Evolutionary conservation across 345 rosid species (phyloP).

Genomic region (Pugionium dolabratum): DNA sequence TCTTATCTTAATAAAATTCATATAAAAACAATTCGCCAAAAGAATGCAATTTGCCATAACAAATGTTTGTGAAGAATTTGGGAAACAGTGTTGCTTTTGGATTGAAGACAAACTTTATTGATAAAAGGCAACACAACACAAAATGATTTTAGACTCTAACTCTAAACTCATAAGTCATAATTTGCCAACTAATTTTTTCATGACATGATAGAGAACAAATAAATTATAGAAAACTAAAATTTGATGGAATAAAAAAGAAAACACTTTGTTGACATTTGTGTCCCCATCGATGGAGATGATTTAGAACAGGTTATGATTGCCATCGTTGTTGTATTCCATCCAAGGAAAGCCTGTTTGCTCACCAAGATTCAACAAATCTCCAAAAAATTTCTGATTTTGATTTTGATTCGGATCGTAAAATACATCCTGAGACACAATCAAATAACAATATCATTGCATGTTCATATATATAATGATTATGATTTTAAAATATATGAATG

Average conservation of each 20-base stretch:
- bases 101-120: not conserved
- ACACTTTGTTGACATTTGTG: not conserved
- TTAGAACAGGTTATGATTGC: not conserved
- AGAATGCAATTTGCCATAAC: not conserved
- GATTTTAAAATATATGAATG: not conserved
- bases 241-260: not conserved
- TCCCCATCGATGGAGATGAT: not conserved
- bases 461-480: not conserved
- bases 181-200: not conserved
- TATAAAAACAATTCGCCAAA: too few species aligned
- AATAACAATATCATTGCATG: not conserved
- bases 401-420: not conserved
- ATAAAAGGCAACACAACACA: not conserved
- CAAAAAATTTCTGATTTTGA: not conserved
- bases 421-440: constrained; percentile 3
- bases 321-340: constrained; percentile 3
- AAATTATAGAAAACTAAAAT: not conserved
- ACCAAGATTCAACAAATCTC: constrained; percentile 5
- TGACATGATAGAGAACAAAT: not conserved
- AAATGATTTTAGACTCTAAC: not conserved
- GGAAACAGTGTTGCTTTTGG: not conserved
- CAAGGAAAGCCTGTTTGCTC: constrained; percentile 32
- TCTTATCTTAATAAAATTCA: not conserved
- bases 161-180: not conserved
- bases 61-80: not conserved